phyloP scores from a whole-genome alignment of 192 early-diverging fungal genomes.

The Entomortierella lignicola region DNA sequence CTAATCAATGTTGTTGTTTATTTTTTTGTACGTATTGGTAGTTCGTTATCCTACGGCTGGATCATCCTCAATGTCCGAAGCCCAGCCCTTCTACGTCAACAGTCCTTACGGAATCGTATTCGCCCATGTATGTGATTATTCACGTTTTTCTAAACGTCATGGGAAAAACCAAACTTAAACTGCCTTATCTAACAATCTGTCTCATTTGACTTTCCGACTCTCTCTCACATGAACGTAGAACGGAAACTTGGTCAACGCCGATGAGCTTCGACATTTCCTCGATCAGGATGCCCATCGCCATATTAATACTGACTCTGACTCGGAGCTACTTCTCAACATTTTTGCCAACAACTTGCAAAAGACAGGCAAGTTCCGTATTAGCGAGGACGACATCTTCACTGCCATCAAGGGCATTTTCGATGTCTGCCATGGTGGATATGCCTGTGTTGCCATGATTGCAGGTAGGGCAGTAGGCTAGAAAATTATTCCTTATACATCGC shows the following conservation, averaged over 20 bases:
- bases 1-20: no score
- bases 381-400: slow-evolving; percentile 98
- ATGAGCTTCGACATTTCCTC: slow-evolving; percentile 87
- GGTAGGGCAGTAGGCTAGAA: slow-evolving; percentile 57
- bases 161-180: slow-evolving; percentile 12
- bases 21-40: slow-evolving; percentile 48
- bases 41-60: slow-evolving; percentile 99
- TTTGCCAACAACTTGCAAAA: slow-evolving; percentile 97
- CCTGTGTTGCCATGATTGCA: slow-evolving; percentile 96
- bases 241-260: slow-evolving; percentile 97
- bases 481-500: background rate
- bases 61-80: slow-evolving; percentile 94
- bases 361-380: slow-evolving; percentile 96
- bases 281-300: slow-evolving; percentile 98
- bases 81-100: slow-evolving; percentile 99
- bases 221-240: slow-evolving; percentile 68
- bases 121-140: slow-evolving; percentile 80
- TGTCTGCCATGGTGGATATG: slow-evolving; percentile 93
- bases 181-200: no score
- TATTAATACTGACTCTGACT: slow-evolving; percentile 99
- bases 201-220: background rate
- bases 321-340: slow-evolving; percentile 97
- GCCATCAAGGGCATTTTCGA: slow-evolving; percentile 87
- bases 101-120: slow-evolving; percentile 97
- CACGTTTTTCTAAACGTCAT: background rate